A percentile compares a stretch with the other conserved stretches of the same genome.
phyloP scores from a whole-genome alignment of 1,284 basidiomycete species.

The Fomitopsis schrenkii region DNA sequence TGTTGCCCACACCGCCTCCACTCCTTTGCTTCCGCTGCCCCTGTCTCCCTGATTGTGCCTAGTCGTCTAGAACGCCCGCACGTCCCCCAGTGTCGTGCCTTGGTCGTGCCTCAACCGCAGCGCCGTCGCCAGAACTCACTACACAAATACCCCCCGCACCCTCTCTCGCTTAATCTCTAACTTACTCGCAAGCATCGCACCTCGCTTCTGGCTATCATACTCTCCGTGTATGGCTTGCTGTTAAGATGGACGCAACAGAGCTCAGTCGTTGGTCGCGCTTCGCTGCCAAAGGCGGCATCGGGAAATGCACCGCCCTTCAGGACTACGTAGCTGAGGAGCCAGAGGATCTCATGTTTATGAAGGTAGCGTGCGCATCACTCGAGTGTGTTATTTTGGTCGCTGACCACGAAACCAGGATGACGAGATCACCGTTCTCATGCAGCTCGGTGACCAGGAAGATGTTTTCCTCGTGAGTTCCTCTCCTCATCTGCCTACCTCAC shows the following conservation, averaged over 20 bases:
- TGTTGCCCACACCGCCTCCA: slow-evolving; percentile 4
- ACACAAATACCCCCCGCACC: background rate
- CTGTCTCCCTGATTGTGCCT: background rate
- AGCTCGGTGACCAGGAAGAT: slow-evolving; percentile 52
- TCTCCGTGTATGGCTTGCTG: background rate
- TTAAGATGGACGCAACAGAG: slow-evolving; percentile 62
- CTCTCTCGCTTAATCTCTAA: too few relatives aligned
- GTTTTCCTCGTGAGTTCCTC: slow-evolving; percentile 53
- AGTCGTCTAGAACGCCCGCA: background rate
- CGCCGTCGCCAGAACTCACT: background rate
- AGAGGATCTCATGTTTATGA: slow-evolving; percentile 87
- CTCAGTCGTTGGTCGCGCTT: slow-evolving; percentile 78
- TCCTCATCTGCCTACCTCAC: too few relatives aligned
- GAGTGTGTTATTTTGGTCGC: background rate
- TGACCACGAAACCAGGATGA: slow-evolving; percentile 54
- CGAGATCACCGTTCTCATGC: slow-evolving; percentile 77
- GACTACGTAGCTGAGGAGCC: slow-evolving; percentile 77
- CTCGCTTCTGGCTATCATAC: background rate
- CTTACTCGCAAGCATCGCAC: too few relatives aligned
- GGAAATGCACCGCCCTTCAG: slow-evolving; percentile 63
- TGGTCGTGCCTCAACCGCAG: background rate
- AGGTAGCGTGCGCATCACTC: slow-evolving; percentile 35
- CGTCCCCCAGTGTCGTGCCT: background rate
- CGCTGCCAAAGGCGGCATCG: slow-evolving; percentile 78
- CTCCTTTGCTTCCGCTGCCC: slow-evolving; percentile 1